These are phyloP conservation scores for Mortierella sp. DNA, from an alignment of 371 early-diverging fungal species.

Conservation along the genomic window DNA sequence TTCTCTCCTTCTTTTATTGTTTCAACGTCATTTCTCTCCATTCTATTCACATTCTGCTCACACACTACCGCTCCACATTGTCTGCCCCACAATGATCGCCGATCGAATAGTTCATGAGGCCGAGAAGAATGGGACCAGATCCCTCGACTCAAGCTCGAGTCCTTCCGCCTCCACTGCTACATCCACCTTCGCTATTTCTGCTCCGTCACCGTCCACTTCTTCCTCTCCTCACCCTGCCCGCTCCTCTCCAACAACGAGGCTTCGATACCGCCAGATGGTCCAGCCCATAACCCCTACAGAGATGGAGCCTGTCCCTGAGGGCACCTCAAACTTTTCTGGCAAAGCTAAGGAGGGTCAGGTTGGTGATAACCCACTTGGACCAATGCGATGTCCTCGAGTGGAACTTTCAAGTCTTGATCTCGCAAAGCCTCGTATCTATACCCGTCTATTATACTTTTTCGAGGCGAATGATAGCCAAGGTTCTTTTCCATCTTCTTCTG, in stretches of 20 bases:
- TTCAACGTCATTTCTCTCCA: background rate
- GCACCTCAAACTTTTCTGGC: background rate
- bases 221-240: slow-evolving; percentile 14
- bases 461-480: slow-evolving; percentile 27
- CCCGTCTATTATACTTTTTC: slow-evolving; percentile 55
- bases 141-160: slow-evolving; percentile 3
- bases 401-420: slow-evolving; percentile 52
- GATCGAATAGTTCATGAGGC: slow-evolving; percentile 17
- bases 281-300: slow-evolving; percentile 50
- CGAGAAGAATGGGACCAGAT: slow-evolving; percentile 18
- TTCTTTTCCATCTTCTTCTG: slow-evolving; percentile 10
- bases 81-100: slow-evolving; percentile 2
- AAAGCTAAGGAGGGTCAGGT: background rate
- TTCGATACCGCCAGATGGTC: slow-evolving; percentile 47
- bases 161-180: background rate
- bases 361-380: background rate
- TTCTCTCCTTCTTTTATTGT: background rate
- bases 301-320: slow-evolving; percentile 28
- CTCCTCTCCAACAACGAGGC: slow-evolving; percentile 23
- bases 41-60: background rate
- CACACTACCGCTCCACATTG: background rate
- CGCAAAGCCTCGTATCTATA: slow-evolving; percentile 53
- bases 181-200: background rate
- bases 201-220: slow-evolving; percentile 34
- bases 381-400: slow-evolving; percentile 32